Conservation (phyloP, 129 eudicot species). For the Chrysanthemum makinoi region DNA sequence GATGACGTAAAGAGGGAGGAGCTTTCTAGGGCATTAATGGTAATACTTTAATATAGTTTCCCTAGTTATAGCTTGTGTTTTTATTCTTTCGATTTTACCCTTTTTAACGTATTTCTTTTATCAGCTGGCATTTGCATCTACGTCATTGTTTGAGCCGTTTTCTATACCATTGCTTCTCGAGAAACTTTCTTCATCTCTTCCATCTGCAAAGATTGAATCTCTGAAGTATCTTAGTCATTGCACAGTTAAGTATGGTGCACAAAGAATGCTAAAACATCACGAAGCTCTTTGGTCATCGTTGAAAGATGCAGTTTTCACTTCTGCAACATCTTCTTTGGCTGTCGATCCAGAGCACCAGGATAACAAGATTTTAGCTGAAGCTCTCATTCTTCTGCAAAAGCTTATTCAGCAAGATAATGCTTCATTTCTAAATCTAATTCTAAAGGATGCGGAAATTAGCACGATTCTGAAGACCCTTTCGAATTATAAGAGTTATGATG, state of each 20-base stretch:
- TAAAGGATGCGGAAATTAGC: constrained; percentile 59
- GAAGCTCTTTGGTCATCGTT: constrained; percentile 62
- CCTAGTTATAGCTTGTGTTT: not conserved
- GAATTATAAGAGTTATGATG: constrained; percentile 29
- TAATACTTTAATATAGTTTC: constrained; percentile 30
- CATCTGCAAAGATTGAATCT: constrained; percentile 89
- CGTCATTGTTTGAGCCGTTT: constrained; percentile 81
- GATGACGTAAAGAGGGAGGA: constrained; percentile 82
- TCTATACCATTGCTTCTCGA: constrained; percentile 79
- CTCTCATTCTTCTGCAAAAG: constrained; percentile 63
- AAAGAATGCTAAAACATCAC: constrained; percentile 55
- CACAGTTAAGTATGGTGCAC: constrained; percentile 56
- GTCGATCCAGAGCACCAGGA: constrained; percentile 43
- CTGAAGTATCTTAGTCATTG: constrained; percentile 80
- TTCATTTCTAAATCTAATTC: constrained; percentile 48
- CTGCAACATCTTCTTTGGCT: constrained; percentile 33
- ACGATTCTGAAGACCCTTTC: constrained; percentile 34
- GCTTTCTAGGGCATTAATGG: constrained; percentile 89
- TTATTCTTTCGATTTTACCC: not conserved
- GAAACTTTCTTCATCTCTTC: constrained; percentile 82
- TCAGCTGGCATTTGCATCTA: constrained; percentile 85
- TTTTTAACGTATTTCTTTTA: constrained; percentile 19
- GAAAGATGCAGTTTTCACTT: constrained; percentile 56
- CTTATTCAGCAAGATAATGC: constrained; percentile 43
- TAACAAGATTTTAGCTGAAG: constrained; percentile 57